Evolutionary conservation across 208 protist species (phyloP).

Genomic region (Jaenimonas drosophilae): DNA sequence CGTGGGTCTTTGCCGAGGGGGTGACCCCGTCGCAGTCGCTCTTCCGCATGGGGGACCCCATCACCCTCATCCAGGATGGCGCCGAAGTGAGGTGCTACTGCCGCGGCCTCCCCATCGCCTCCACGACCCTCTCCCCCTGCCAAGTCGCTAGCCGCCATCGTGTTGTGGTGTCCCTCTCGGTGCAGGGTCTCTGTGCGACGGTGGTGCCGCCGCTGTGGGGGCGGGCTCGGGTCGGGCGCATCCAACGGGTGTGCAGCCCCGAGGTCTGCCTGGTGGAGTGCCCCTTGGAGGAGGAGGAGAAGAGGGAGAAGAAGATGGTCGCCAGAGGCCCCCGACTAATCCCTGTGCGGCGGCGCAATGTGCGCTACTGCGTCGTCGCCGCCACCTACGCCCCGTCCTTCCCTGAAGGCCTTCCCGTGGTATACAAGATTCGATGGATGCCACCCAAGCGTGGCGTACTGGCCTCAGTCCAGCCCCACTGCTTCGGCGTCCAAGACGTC

Average conservation of each 20-base stretch:
- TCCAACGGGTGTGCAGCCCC: conserved; percentile 34
- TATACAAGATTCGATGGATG: conserved; percentile 46
- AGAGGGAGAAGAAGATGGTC: neutral
- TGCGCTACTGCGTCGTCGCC: conserved; percentile 65
- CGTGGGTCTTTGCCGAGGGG: conserved; percentile 36
- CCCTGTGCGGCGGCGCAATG: conserved; percentile 16
- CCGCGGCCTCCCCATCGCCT: conserved; percentile 35
- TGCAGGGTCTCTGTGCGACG: conserved; percentile 45
- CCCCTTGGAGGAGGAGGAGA: conserved; percentile 13
- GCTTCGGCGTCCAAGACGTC: conserved; percentile 45
- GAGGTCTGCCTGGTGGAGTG: conserved; percentile 72
- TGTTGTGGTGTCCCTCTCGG: conserved; percentile 61
- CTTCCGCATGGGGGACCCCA: conserved; percentile 73
- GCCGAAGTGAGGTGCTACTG: conserved; percentile 27
- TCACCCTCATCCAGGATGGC: conserved; percentile 38
- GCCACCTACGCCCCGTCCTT: conserved; percentile 36
- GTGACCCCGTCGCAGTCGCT: conserved; percentile 25
- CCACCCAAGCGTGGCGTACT: conserved; percentile 51
- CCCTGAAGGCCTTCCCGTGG: conserved; percentile 31
- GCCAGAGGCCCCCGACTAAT: neutral
- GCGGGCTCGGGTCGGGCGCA: conserved; percentile 47
- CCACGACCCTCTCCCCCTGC: conserved; percentile 3
- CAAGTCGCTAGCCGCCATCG: conserved; percentile 28
- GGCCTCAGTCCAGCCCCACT: conserved; percentile 16
- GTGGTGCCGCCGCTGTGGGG: conserved; percentile 72